Evolutionary conservation across 2,329 filamentous ascomycete genomes (phyloP).

Genomic region (Colletotrichum tofieldiae): DNA sequence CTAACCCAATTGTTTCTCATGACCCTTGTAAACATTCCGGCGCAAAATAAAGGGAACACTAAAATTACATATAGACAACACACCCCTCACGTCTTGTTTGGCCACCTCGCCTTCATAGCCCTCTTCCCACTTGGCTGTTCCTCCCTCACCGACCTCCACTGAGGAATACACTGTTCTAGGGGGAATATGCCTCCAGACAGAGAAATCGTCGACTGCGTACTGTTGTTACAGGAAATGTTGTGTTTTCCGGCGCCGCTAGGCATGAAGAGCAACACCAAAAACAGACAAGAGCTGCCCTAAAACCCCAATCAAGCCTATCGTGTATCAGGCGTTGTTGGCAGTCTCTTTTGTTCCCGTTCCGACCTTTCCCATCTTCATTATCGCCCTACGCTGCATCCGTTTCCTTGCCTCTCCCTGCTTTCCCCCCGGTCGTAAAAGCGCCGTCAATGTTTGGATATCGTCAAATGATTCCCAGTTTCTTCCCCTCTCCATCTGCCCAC

Average conservation of each 20-base stretch:
- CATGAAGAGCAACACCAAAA: neutral
- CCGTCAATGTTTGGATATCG: conserved; percentile 40
- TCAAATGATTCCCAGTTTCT: conserved; percentile 24
- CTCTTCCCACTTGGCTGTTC: neutral
- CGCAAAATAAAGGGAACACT: conserved; percentile 26
- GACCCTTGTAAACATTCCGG: conserved; percentile 5
- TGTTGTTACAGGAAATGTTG: conserved; percentile 35
- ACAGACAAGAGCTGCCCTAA: neutral
- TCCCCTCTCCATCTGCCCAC: neutral
- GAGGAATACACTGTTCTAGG: conserved; percentile 23
- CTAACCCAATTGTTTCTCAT: conserved; percentile 25
- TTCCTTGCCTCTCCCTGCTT: neutral
- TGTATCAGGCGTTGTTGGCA: conserved; percentile 18
- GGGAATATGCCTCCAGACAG: conserved; percentile 26
- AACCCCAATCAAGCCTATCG: conserved; percentile 19
- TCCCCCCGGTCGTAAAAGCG: conserved; percentile 33
- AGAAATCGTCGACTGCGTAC: conserved; percentile 37
- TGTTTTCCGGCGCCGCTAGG: conserved; percentile 10
- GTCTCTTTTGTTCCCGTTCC: neutral
- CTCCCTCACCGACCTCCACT: neutral
- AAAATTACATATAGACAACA: conserved; percentile 42
- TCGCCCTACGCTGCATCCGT: conserved; percentile 12
- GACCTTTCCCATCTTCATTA: conserved; percentile 25
- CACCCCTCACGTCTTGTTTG: conserved; percentile 2
- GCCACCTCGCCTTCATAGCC: neutral